Conservation (phyloP, 352 stramenopile genomes). For the Globisporangium splendens region DNA sequence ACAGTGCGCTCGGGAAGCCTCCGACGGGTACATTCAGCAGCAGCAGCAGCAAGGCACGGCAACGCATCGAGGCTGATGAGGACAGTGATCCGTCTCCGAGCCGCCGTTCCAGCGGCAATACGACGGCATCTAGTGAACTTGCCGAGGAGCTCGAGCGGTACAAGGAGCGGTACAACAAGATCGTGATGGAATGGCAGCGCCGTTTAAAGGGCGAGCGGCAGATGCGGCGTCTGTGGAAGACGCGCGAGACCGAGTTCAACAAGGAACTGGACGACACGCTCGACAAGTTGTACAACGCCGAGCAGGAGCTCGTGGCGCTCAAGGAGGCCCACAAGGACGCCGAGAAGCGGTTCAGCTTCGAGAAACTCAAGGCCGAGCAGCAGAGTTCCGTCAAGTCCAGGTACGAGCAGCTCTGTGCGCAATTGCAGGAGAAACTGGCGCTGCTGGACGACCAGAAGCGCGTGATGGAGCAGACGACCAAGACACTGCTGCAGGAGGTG, state of each 20-base stretch:
- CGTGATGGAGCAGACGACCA: slow-evolving; percentile 76
- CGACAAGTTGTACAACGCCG: slow-evolving; percentile 41
- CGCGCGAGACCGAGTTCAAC: slow-evolving; percentile 71
- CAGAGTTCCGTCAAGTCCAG: slow-evolving; percentile 69
- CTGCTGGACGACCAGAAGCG: slow-evolving; percentile 70
- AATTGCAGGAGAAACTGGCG: slow-evolving; percentile 68
- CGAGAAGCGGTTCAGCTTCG: slow-evolving; percentile 68
- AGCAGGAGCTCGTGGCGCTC: slow-evolving; percentile 39
- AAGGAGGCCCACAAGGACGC: slow-evolving; percentile 50
- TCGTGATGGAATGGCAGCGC: slow-evolving; percentile 76
- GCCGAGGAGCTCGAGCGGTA: slow-evolving; percentile 64
- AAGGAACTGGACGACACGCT: slow-evolving; percentile 59
- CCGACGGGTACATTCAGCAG: slow-evolving; percentile 8
- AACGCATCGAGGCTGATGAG: slow-evolving; percentile 10
- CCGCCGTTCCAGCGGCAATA: neutral
- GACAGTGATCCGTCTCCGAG: slow-evolving; percentile 19
- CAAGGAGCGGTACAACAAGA: slow-evolving; percentile 79
- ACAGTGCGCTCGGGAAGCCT: slow-evolving; percentile 5
- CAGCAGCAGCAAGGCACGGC: slow-evolving; percentile 3
- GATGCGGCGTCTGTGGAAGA: slow-evolving; percentile 76
- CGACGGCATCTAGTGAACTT: slow-evolving; percentile 22
- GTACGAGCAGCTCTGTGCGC: slow-evolving; percentile 73
- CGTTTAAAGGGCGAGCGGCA: slow-evolving; percentile 75
- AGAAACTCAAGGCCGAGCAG: slow-evolving; percentile 69
- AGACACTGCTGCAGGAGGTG: slow-evolving; percentile 62